Percentiles rank a stretch among this genome's conserved stretches.
Conservation (phyloP, 208 protist genomes). For the Lotmaria passim region DNA sequence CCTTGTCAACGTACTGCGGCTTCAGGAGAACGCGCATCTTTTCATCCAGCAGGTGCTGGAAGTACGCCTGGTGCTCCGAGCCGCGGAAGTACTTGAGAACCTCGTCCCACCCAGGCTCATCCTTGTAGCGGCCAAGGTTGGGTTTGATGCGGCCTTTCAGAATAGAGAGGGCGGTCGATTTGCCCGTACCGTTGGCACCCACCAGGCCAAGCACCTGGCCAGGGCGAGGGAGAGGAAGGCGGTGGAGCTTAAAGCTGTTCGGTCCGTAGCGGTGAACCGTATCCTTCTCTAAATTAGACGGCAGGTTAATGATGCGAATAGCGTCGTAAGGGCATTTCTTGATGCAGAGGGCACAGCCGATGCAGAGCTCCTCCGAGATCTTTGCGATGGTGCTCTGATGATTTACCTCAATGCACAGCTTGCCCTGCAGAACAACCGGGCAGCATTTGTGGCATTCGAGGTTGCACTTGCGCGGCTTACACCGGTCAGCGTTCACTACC, state of each 20-base stretch:
- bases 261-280: conserved; percentile 99
- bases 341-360: conserved; percentile 99
- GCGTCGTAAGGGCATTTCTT: conserved; percentile 99
- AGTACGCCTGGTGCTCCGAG: conserved; percentile 99
- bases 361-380: conserved; percentile 99
- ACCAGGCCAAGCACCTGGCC: conserved; percentile 99
- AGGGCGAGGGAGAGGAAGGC: conserved; percentile 98
- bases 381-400: conserved; percentile 92
- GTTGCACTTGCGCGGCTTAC: conserved; percentile 99
- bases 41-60: conserved; percentile 98
- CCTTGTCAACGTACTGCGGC: conserved; percentile 99
- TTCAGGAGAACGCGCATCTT: conserved; percentile 98
- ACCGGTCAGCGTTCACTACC: conserved; percentile 98
- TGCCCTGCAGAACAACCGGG: conserved; percentile 98
- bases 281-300: conserved; percentile 97
- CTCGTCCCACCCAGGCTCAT: conserved; percentile 98
- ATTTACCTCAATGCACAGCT: conserved; percentile 99
- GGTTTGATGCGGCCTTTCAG: conserved; percentile 98
- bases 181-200: conserved; percentile 99
- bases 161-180: conserved; percentile 99
- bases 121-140: conserved; percentile 97
- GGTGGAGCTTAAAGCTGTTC: conserved; percentile 99
- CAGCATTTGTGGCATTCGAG: conserved; percentile 99
- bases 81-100: conserved; percentile 99
- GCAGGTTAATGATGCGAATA: conserved; percentile 99